Percentiles rank a stretch among this genome's conserved stretches.
phyloP scores from a whole-genome alignment of 495 filamentous ascomycete species.

The Talaromyces stipitatus region DNA sequence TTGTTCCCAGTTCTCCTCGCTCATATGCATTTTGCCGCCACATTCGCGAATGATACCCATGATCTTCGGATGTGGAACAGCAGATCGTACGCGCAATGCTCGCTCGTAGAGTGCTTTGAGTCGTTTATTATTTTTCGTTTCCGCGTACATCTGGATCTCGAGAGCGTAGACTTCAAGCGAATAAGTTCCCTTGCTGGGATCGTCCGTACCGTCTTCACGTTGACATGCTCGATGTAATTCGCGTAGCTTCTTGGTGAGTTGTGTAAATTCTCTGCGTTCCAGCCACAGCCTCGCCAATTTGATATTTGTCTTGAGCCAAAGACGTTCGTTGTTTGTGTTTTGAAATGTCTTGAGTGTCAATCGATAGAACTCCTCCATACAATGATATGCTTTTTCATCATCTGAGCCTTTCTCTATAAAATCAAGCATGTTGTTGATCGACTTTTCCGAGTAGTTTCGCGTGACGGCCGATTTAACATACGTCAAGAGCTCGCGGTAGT shows the following conservation, averaged over 20 bases:
- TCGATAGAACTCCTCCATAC: constrained; percentile 95
- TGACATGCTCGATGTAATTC: constrained; percentile 89
- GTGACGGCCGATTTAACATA: constrained; percentile 97
- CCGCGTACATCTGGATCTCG: constrained; percentile 98
- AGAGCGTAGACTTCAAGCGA: constrained; percentile 91
- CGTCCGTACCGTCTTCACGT: constrained; percentile 80
- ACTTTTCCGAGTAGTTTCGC: constrained; percentile 97
- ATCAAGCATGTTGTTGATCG: constrained; percentile 99
- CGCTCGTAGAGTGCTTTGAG: constrained; percentile 88
- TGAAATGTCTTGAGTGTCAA: constrained; percentile 89
- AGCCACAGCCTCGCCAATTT: constrained; percentile 89
- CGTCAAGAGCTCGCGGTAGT: constrained; percentile 90
- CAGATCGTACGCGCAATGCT: constrained; percentile 83
- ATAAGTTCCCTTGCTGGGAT: constrained; percentile 94
- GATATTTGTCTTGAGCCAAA: constrained; percentile 98
- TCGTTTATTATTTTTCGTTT: constrained; percentile 94
- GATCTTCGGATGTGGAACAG: constrained; percentile 95
- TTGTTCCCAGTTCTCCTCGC: constrained; percentile 97
- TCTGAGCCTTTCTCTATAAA: constrained; percentile 92
- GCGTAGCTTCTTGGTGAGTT: constrained; percentile 74
- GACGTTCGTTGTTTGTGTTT: constrained; percentile 91
- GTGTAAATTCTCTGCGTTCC: constrained; percentile 79
- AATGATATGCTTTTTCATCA: constrained; percentile 66
- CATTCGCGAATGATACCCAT: constrained; percentile 99
- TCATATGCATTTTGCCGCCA: constrained; percentile 99